Percentiles rank a stretch among this genome's conserved stretches.
Conservation (phyloP, 164 flowering plant genomes). For the Vitis amurensis region DNA sequence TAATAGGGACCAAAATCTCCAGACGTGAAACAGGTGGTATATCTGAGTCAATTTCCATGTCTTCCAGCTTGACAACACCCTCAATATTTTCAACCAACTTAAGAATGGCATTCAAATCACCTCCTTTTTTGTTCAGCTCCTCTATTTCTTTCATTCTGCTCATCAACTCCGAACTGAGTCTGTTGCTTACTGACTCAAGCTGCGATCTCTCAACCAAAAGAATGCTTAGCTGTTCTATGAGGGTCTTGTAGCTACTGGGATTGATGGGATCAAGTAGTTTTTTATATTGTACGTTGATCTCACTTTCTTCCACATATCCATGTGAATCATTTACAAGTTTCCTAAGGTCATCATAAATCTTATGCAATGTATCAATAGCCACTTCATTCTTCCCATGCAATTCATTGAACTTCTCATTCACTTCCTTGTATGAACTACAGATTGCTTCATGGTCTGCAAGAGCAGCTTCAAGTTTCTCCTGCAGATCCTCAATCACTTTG, state of each 20-base stretch:
- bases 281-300: conserved; percentile 19
- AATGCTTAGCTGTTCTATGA: conserved; percentile 42
- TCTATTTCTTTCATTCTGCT: conserved; percentile 37
- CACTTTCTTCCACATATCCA: conserved; percentile 30
- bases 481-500: conserved; percentile 50
- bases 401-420: conserved; percentile 33
- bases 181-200: conserved; percentile 41
- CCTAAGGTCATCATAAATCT: conserved; percentile 40
- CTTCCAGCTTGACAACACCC: conserved; percentile 35
- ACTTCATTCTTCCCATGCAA: conserved; percentile 46
- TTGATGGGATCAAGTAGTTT: conserved; percentile 37
- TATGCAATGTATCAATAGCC: conserved; percentile 38
- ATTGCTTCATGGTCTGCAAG: conserved; percentile 34
- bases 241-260: conserved; percentile 28
- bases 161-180: conserved; percentile 49
- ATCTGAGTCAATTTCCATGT: conserved; percentile 23
- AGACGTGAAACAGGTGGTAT: conserved; percentile 36
- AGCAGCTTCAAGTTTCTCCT: conserved; percentile 49
- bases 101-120: conserved; percentile 30
- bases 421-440: conserved; percentile 32
- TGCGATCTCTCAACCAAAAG: conserved; percentile 47
- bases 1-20: conserved; percentile 45
- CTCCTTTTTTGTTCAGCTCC: conserved; percentile 39
- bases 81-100: conserved; percentile 52
- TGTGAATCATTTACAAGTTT: conserved; percentile 31